These are phyloP conservation scores for Wickerhamiella kurtzmanii DNA, from an alignment of 805 yeast genomes.

Conservation along the genomic window DNA sequence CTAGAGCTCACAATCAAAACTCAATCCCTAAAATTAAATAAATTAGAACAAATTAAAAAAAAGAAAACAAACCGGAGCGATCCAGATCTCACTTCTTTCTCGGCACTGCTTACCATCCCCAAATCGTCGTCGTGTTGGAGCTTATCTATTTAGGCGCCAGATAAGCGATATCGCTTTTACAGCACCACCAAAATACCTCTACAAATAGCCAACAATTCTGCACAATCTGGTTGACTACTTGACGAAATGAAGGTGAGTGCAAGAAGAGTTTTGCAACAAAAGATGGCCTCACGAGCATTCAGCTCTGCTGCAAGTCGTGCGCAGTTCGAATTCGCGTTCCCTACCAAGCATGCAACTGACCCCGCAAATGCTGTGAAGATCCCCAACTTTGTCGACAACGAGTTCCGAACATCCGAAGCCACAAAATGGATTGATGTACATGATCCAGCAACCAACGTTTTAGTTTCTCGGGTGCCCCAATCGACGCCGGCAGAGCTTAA, in stretches of 20 bases:
- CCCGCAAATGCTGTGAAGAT: slow-evolving; percentile 25
- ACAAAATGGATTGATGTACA: slow-evolving; percentile 51
- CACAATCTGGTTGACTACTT: neutral
- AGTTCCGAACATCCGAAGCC: slow-evolving; percentile 38
- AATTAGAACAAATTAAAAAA: too few relatives aligned
- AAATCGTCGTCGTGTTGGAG: neutral
- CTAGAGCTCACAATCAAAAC: too few relatives aligned
- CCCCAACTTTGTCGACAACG: slow-evolving; percentile 32
- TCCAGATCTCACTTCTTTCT: too few relatives aligned
- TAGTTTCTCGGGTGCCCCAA: slow-evolving; percentile 60
- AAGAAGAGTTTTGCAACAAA: neutral
- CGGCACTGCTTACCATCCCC: neutral
- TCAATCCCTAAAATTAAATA: too few relatives aligned
- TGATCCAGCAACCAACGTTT: slow-evolving; percentile 62
- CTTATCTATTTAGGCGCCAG: neutral
- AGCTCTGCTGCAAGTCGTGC: slow-evolving; percentile 2
- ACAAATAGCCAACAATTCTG: too few relatives aligned
- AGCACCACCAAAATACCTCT: too few relatives aligned
- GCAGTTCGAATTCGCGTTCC: slow-evolving; percentile 15
- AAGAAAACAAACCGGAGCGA: too few relatives aligned
- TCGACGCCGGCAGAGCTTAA: slow-evolving; percentile 51
- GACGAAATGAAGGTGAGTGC: neutral
- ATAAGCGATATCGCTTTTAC: neutral
- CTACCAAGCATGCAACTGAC: slow-evolving; percentile 21
- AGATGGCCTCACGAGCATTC: slow-evolving; percentile 2